Evolutionary conservation across 257 asterid genomes (phyloP).

Genomic region (Primulina tabacum): DNA sequence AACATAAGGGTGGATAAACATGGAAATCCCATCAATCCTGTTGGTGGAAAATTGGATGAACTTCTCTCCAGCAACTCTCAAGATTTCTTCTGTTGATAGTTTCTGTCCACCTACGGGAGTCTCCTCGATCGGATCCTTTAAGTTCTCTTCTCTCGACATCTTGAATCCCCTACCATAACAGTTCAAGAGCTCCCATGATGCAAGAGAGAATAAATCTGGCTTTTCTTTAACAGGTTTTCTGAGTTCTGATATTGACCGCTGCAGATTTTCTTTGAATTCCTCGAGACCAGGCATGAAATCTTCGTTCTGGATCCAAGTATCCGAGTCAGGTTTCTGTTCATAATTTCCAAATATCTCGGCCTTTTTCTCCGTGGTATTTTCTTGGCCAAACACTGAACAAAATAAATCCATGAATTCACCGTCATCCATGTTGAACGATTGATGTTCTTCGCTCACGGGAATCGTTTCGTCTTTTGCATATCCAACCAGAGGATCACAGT

Average conservation of each 20-base stretch:
- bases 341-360: neutral
- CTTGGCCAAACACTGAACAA: conserved; percentile 24
- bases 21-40: conserved; percentile 44
- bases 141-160: conserved; percentile 22
- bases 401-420: conserved; percentile 26
- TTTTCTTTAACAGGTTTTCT: conserved; percentile 25
- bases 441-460: conserved; percentile 8
- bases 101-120: conserved; percentile 7
- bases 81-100: conserved; percentile 43
- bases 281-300: conserved; percentile 18
- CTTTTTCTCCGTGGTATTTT: neutral
- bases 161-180: conserved; percentile 31
- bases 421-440: conserved; percentile 20
- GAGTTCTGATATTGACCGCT: conserved; percentile 16
- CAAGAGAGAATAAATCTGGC: conserved; percentile 25
- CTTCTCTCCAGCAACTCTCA: conserved; percentile 57
- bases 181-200: conserved; percentile 37
- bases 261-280: conserved; percentile 18
- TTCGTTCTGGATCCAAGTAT: conserved; percentile 6
- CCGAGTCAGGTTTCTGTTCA: neutral
- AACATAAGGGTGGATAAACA: conserved; percentile 49
- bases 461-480: conserved; percentile 7
- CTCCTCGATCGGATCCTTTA: neutral
- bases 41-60: conserved; percentile 54
- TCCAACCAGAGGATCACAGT: conserved; percentile 10